Evolutionary conservation across 495 filamentous ascomycete genomes (phyloP).

Genomic region (Stereocaulon alpinum): DNA sequence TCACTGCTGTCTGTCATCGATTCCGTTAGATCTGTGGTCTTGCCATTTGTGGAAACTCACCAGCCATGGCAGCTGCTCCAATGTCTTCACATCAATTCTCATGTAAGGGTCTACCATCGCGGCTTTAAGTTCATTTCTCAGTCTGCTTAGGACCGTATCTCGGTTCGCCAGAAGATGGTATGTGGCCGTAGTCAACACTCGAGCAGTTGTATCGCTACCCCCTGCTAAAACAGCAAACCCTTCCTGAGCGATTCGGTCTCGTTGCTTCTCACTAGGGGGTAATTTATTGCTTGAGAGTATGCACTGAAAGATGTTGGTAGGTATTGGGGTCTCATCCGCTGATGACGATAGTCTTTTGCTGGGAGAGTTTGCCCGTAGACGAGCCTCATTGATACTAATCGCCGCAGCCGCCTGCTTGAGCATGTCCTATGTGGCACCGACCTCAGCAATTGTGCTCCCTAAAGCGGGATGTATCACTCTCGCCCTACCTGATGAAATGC

Average conservation of each 20-base stretch:
- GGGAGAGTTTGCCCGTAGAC: background rate
- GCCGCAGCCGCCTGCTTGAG: background rate
- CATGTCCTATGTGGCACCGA: background rate
- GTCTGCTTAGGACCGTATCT: slow-evolving; percentile 7
- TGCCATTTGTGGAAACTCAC: slow-evolving; percentile 18
- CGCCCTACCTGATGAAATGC: slow-evolving; percentile 6
- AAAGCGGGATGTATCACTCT: background rate
- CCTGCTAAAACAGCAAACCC: slow-evolving; percentile 23
- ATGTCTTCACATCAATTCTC: slow-evolving; percentile 10
- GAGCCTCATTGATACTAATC: background rate
- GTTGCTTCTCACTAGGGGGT: slow-evolving; percentile 20
- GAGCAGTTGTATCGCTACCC: slow-evolving; percentile 28
- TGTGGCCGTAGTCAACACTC: slow-evolving; percentile 22
- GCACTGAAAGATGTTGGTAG: slow-evolving; percentile 23
- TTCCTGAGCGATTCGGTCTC: slow-evolving; percentile 26
- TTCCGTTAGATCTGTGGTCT: slow-evolving; percentile 14
- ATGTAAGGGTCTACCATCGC: slow-evolving; percentile 10
- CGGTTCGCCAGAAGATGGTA: slow-evolving; percentile 26
- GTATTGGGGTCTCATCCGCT: background rate
- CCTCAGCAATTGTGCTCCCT: background rate
- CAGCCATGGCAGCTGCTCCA: slow-evolving; percentile 22
- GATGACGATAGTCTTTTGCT: background rate
- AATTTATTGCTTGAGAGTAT: slow-evolving; percentile 18
- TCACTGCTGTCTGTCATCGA: slow-evolving; percentile 9
- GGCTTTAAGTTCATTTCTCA: slow-evolving; percentile 19